Conservation (phyloP, 805 yeast genomes). For the Sugiyamaella mastotermitis region DNA sequence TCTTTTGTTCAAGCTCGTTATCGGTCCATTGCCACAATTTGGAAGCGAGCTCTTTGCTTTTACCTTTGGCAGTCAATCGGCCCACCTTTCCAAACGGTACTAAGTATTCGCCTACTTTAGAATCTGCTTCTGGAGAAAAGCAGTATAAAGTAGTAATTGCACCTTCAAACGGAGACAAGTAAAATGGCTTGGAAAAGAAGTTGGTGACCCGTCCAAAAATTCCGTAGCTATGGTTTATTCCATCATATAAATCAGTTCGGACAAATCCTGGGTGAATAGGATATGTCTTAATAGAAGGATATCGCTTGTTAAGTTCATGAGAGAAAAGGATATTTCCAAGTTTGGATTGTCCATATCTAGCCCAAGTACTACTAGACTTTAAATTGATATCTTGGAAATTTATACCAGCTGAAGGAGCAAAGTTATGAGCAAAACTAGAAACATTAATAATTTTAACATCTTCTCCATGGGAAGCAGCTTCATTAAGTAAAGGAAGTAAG, state of each 20-base stretch:
- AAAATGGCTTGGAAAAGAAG: slow-evolving; percentile 4
- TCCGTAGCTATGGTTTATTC: slow-evolving; percentile 5
- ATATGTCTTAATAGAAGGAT: slow-evolving; percentile 2
- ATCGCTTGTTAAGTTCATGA: slow-evolving; percentile 1
- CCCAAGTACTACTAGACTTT: slow-evolving; percentile 1
- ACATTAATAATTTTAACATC: slow-evolving; percentile 7
- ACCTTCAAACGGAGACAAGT: slow-evolving; percentile 3
- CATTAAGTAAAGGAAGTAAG: slow-evolving; percentile 2
- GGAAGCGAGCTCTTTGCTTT: background rate
- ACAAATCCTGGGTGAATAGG: slow-evolving; percentile 8
- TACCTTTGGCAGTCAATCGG: background rate
- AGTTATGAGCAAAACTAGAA: slow-evolving; percentile 8
- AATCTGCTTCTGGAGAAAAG: slow-evolving; percentile 4
- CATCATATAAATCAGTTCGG: slow-evolving; percentile 7
- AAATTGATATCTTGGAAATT: slow-evolving; percentile 5
- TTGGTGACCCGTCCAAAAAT: slow-evolving; percentile 5
- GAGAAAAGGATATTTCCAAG: slow-evolving; percentile 6
- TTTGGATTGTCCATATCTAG: slow-evolving; percentile 8
- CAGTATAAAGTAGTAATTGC: slow-evolving; percentile 5
- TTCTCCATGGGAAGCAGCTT: slow-evolving; percentile 1
- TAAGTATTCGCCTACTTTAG: slow-evolving; percentile 3
- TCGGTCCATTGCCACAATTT: slow-evolving; percentile 7
- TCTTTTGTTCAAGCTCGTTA: background rate
- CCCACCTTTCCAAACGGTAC: slow-evolving; percentile 9
- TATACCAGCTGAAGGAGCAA: slow-evolving; percentile 6